Evolutionary conservation across 202 grass and related monocot genomes (phyloP), one percentile per base, ranked within the genome.

Genomic region (Bolboschoenoplectus hybrid): DNA sequence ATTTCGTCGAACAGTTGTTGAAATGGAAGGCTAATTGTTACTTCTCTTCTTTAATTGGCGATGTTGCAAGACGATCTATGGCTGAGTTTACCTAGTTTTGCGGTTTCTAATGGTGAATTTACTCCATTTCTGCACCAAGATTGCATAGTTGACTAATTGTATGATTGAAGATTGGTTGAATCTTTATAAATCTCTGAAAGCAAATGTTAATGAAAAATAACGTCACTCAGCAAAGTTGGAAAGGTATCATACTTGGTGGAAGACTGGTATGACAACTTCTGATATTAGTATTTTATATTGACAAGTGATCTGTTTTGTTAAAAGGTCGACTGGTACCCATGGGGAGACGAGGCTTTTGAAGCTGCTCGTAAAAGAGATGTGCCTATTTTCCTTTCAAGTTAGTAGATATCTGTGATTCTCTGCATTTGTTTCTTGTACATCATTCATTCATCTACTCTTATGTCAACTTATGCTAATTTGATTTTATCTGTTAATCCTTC

Each of bases 271-370:
- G 47, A 65, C 1, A 47, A 36, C 3, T 32, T 63, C 26, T 53
- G 9, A 7, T 70, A 19, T 61, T 60, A 64, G 38, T 43, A 52
- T 55, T 45, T 12, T 0, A 58, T 90, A n/a, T 51, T 32, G 7
- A 53, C 7, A 35, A 50, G 40, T 70, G 40, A 19, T 86, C 7
- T 46, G 8, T 67, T 56, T 91, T 73, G 47, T 9, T 78, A 68
- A 94, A 26, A 98, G 96, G 96, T 98, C 53, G 87, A 98, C 51
- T 98, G 96, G 96, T 95, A 95, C 60, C 96, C 96, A 19, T 98
- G 96, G 93, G 96, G 93, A 35, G 90, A 95, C 0, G 96, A 98
- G 82, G 96, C 96, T 56, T 98, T 98, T 81, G 86, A 98, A 81
- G 89, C 93, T 81, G 93, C 96, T 90, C 91, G 96, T 62, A 88